Conservation (phyloP, 2,329 filamentous ascomycete genomes). For the Cordyceps cicadae region DNA sequence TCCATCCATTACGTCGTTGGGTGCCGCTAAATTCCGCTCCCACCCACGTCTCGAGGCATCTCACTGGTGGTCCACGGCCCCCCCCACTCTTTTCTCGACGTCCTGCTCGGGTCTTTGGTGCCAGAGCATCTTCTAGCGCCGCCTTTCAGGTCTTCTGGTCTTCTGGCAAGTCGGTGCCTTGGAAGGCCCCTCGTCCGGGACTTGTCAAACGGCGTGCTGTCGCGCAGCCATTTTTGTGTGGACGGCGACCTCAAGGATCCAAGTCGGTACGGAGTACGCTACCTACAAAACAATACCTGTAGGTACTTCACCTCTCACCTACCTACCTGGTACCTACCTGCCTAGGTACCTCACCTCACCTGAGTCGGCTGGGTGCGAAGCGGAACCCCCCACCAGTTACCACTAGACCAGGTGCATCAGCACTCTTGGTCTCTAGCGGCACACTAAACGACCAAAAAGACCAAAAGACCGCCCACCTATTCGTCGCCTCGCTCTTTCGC, state of each 20-base stretch:
- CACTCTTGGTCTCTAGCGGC: constrained; percentile 1
- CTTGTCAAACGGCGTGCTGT: neutral
- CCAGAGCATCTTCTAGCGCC: neutral
- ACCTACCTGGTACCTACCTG: no score
- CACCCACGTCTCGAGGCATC: constrained; percentile 11
- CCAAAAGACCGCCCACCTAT: neutral
- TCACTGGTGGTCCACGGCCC: neutral
- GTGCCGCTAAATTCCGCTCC: constrained; percentile 7
- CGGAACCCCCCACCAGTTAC: constrained; percentile 4
- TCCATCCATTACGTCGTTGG: constrained; percentile 12
- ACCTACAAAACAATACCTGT: neutral
- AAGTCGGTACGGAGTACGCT: no score
- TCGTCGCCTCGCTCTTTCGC: constrained; percentile 11
- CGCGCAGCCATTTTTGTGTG: neutral
- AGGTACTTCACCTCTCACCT: no score
- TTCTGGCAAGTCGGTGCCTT: neutral
- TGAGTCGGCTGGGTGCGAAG: neutral
- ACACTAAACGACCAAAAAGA: neutral
- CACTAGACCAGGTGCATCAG: constrained; percentile 6
- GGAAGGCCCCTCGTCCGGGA: neutral
- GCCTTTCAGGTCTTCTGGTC: neutral
- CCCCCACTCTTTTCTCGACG: constrained; percentile 4
- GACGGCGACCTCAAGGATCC: neutral
- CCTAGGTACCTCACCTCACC: neutral
- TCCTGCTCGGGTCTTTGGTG: neutral